A percentile compares a stretch with the other conserved stretches of the same genome.
Conservation (phyloP, 108 stramenopile genomes). For the Seminavis robusta region DNA sequence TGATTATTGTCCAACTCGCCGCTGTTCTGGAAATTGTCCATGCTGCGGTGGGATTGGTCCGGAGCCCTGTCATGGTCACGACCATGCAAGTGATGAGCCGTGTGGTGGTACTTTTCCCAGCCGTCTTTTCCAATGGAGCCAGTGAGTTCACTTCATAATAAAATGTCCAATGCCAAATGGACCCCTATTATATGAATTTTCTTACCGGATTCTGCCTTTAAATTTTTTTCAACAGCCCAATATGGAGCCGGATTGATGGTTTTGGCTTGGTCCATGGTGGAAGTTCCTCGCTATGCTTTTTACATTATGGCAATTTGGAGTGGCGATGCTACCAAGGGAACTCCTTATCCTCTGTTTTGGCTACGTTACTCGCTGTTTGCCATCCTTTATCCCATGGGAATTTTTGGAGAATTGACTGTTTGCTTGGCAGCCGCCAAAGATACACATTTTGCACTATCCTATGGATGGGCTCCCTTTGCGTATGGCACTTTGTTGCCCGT, state of each 20-base stretch:
- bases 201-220: no score
- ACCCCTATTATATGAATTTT: background rate
- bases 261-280: conserved; percentile 84
- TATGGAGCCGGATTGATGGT: conserved; percentile 88
- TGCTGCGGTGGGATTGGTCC: conserved; percentile 87
- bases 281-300: conserved; percentile 95
- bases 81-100: conserved; percentile 90
- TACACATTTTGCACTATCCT: conserved; percentile 22
- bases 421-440: conserved; percentile 68
- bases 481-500: conserved; percentile 62
- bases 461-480: conserved; percentile 25
- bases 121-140: conserved; percentile 64
- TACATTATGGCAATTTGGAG: conserved; percentile 84
- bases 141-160: conserved; percentile 31
- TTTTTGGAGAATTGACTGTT: conserved; percentile 87
- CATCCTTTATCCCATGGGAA: conserved; percentile 94
- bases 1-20: conserved; percentile 68
- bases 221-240: conserved; percentile 47
- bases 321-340: conserved; percentile 83
- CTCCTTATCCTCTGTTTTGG: conserved; percentile 94
- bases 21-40: conserved; percentile 90
- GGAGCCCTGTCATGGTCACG: conserved; percentile 88
- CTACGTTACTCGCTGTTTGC: conserved; percentile 95
- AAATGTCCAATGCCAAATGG: background rate
- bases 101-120: conserved; percentile 74